These are phyloP conservation scores for Colletotrichum chrysophilum DNA, from an alignment of 2,329 filamentous ascomycete genomes.

Conservation along the genomic window DNA sequence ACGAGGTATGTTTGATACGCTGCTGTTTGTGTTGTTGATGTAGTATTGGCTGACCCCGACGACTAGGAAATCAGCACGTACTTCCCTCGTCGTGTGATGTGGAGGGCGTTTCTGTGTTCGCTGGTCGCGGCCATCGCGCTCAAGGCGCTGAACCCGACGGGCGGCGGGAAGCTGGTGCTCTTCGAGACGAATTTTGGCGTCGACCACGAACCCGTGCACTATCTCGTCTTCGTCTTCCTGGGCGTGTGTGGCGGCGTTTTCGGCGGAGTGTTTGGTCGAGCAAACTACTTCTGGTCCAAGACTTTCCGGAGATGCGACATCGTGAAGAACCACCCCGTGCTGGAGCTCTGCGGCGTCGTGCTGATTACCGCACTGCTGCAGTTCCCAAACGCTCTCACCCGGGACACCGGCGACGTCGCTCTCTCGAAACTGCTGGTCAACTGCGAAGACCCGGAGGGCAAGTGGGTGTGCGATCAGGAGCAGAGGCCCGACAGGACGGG, in stretches of 20 bases:
- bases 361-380: conserved; percentile 58
- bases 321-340: conserved; percentile 60
- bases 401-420: conserved; percentile 59
- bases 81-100: conserved; percentile 60
- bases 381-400: conserved; percentile 59
- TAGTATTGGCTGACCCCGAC: neutral
- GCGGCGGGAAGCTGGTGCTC: conserved; percentile 64
- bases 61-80: conserved; percentile 60
- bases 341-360: conserved; percentile 60
- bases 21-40: neutral
- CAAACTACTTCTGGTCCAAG: conserved; percentile 62
- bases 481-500: conserved; percentile 31
- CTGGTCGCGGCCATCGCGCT: conserved; percentile 59
- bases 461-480: conserved; percentile 59
- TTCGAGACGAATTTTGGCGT: conserved; percentile 66
- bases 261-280: conserved; percentile 62
- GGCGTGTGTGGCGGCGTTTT: conserved; percentile 63
- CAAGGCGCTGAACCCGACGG: conserved; percentile 62
- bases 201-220: conserved; percentile 59
- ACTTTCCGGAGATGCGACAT: conserved; percentile 55
- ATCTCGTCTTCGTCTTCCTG: conserved; percentile 60
- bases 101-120: conserved; percentile 64
- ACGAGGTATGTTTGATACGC: conserved; percentile 39
- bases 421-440: conserved; percentile 63
- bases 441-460: conserved; percentile 43